phyloP scores from a whole-genome alignment of 2,329 filamentous ascomycete genomes.

The Didymella glomerata region DNA sequence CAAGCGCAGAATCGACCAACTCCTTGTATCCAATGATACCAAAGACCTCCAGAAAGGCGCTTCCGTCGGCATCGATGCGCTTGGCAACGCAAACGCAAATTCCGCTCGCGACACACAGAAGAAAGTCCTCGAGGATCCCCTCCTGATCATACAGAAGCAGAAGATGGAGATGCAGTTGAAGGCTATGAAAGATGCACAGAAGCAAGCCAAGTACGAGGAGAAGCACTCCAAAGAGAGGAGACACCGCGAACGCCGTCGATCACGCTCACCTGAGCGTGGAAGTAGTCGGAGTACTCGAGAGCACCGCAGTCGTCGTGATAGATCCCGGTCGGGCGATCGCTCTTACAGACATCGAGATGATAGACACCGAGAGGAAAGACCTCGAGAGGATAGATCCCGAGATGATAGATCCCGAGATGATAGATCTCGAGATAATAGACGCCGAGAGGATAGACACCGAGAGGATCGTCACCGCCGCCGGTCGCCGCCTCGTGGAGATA shows the following conservation, averaged over 20 bases:
- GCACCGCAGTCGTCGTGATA: neutral
- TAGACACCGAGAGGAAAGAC: neutral
- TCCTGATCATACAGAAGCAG: conserved; percentile 91
- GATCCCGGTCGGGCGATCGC: neutral
- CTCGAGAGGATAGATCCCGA: too few species aligned
- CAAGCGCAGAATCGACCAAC: conserved; percentile 87
- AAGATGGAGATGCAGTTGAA: conserved; percentile 71
- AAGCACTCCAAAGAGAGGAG: conserved; percentile 47
- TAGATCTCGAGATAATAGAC: too few species aligned
- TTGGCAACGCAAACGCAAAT: conserved; percentile 69
- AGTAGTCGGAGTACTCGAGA: neutral
- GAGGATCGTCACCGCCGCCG: conserved; percentile 2
- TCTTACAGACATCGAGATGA: neutral
- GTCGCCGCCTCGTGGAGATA: conserved; percentile 33
- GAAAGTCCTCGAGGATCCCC: conserved; percentile 89
- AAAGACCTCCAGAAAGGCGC: conserved; percentile 74
- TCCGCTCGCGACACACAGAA: conserved; percentile 79
- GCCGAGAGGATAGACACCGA: too few species aligned
- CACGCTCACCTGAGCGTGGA: neutral
- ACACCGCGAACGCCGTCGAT: conserved; percentile 21
- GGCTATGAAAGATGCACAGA: conserved; percentile 64
- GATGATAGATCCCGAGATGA: too few species aligned
- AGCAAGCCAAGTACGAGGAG: conserved; percentile 48
- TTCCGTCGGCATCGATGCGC: conserved; percentile 55
- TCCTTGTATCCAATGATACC: conserved; percentile 79